A percentile compares a stretch with the other conserved stretches of the same genome.
These are phyloP conservation scores for Esteya vermicola DNA, from an alignment of 2,329 filamentous ascomycete genomes.

Conservation along the genomic window DNA sequence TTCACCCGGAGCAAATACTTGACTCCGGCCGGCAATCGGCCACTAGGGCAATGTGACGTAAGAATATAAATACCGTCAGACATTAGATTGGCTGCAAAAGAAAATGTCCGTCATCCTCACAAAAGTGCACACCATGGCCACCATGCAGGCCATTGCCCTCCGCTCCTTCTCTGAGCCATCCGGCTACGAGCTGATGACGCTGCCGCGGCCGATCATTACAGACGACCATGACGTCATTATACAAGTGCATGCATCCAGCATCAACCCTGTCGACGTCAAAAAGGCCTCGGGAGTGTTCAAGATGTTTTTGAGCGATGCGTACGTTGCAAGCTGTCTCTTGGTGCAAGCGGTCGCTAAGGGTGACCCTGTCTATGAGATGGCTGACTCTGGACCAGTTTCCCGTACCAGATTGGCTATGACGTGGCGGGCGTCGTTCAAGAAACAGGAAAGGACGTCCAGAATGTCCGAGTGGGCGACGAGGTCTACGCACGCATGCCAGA, in stretches of 20 bases:
- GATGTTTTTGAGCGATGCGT: background rate
- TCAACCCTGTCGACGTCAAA: background rate
- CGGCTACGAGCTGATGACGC: background rate
- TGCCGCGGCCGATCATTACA: background rate
- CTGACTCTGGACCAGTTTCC: background rate
- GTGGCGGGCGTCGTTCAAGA: background rate
- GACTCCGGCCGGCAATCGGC: too few species aligned
- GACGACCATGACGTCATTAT: background rate
- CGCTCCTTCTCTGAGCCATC: background rate
- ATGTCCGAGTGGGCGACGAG: background rate
- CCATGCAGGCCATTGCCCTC: too few species aligned
- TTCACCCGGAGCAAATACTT: too few species aligned
- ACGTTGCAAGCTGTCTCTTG: background rate
- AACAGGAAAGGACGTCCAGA: background rate
- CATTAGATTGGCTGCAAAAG: too few species aligned
- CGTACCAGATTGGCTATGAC: background rate
- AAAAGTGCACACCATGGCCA: too few species aligned
- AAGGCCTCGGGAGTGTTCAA: background rate
- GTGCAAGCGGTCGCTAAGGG: too few species aligned
- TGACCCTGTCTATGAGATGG: too few species aligned
- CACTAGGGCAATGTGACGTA: too few species aligned
- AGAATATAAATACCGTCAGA: too few species aligned
- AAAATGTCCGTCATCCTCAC: too few species aligned
- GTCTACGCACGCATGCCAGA: slow-evolving; percentile 1
- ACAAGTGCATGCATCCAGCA: background rate